These are phyloP conservation scores for Vaccinium corymbosum DNA, from an alignment of 148 eudicot species.

Conservation along the genomic window DNA sequence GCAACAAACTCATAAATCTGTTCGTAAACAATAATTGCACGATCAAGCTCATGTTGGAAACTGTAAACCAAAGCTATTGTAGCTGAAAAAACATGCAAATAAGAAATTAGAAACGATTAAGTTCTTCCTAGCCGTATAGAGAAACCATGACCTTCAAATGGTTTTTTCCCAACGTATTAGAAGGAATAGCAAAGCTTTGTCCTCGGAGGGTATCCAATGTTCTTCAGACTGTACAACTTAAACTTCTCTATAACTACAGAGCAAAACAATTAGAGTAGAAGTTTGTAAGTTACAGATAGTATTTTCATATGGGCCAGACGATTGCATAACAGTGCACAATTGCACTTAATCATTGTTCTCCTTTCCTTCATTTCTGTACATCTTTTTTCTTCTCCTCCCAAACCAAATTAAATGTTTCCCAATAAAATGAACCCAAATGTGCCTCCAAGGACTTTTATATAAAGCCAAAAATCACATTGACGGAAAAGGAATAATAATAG, in stretches of 20 bases:
- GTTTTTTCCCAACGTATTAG: neutral
- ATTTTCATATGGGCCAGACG: too few relatives aligned
- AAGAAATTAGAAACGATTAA: neutral
- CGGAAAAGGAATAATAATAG: too few relatives aligned
- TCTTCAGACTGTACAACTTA: neutral
- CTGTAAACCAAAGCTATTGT: neutral
- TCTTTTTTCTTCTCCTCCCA: neutral
- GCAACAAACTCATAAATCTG: too few relatives aligned
- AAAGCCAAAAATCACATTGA: too few relatives aligned
- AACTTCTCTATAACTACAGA: neutral
- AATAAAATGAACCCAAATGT: too few relatives aligned
- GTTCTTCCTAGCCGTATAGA: neutral
- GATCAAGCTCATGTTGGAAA: neutral
- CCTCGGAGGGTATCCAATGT: neutral
- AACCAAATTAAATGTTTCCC: too few relatives aligned
- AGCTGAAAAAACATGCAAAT: neutral
- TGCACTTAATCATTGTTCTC: neutral
- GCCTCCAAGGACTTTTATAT: too few relatives aligned
- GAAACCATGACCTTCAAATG: neutral
- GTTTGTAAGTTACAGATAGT: neutral
- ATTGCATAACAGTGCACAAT: too few relatives aligned
- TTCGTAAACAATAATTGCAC: neutral
- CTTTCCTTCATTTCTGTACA: neutral
- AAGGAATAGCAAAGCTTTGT: neutral
- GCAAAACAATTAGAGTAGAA: neutral